These are phyloP conservation scores for Chytriomyces hyalinus DNA, from an alignment of 192 early-diverging fungal genomes.

Conservation along the genomic window DNA sequence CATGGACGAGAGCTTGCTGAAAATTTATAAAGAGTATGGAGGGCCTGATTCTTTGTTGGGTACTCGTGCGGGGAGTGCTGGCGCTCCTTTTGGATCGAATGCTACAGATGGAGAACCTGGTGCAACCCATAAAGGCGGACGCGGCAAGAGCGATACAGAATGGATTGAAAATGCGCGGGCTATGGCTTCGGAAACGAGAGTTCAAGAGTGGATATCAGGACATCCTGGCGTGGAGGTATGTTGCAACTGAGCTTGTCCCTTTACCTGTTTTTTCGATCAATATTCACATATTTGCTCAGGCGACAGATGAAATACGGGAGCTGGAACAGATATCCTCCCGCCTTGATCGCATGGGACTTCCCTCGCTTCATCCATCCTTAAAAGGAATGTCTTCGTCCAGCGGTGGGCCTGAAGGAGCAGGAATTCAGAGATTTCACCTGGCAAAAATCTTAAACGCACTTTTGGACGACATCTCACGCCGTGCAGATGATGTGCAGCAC, in stretches of 20 bases:
- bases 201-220: too few relatives aligned
- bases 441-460: slow-evolving; percentile 28
- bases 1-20: slow-evolving; percentile 14
- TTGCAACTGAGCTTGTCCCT: too few relatives aligned
- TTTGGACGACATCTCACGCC: slow-evolving; percentile 18
- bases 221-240: too few relatives aligned
- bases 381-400: background rate
- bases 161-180: slow-evolving; percentile 2
- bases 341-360: slow-evolving; percentile 35
- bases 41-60: background rate
- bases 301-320: too few relatives aligned
- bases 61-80: background rate
- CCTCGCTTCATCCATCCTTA: slow-evolving; percentile 41
- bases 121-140: background rate
- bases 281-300: too few relatives aligned
- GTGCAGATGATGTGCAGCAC: slow-evolving; percentile 4
- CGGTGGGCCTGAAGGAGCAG: background rate
- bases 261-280: too few relatives aligned
- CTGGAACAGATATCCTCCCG: slow-evolving; percentile 7
- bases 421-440: slow-evolving; percentile 9
- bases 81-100: background rate
- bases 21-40: slow-evolving; percentile 25
- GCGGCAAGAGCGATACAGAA: background rate
- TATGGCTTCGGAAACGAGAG: background rate
- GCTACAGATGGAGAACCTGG: background rate